A percentile compares a stretch with the other conserved stretches of the same genome.
These are phyloP conservation scores for Anisodus acutangulus DNA, from an alignment of 257 asterid species.

Conservation along the genomic window DNA sequence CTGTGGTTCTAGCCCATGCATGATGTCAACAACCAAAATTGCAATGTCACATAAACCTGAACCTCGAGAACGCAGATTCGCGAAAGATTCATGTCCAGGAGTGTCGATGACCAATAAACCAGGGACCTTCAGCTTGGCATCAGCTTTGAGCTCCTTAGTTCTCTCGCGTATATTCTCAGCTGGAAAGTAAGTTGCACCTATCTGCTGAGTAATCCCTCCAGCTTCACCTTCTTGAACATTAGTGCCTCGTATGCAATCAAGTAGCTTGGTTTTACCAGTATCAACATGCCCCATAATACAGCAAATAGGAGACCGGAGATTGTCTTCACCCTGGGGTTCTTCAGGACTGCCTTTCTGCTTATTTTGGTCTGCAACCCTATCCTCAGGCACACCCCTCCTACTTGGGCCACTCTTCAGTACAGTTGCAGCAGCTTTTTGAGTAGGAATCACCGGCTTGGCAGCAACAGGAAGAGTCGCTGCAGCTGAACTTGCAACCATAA, in stretches of 20 bases:
- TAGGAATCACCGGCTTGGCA: slow-evolving; percentile 38
- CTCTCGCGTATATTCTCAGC: slow-evolving; percentile 95
- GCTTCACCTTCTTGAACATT: slow-evolving; percentile 99
- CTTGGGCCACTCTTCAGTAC: slow-evolving; percentile 43
- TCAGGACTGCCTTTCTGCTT: not conserved
- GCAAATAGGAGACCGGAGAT: slow-evolving; percentile 92
- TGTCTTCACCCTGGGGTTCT: slow-evolving; percentile 49
- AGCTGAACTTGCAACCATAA: slow-evolving; percentile 46
- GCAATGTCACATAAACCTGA: slow-evolving; percentile 98
- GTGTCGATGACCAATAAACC: slow-evolving; percentile 96
- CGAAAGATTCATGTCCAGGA: slow-evolving; percentile 97
- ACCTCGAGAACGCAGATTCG: slow-evolving; percentile 91
- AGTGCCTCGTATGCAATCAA: slow-evolving; percentile 96
- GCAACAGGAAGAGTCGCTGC: slow-evolving; percentile 45
- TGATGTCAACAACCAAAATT: slow-evolving; percentile 91
- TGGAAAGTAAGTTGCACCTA: slow-evolving; percentile 98
- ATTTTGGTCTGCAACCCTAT: slow-evolving; percentile 37
- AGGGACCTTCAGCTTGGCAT: slow-evolving; percentile 92
- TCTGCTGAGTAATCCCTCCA: slow-evolving; percentile 98
- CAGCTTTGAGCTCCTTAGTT: slow-evolving; percentile 93
- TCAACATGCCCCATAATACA: slow-evolving; percentile 99
- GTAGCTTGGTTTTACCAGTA: slow-evolving; percentile 96
- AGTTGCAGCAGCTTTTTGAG: slow-evolving; percentile 37
- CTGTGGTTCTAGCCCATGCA: slow-evolving; percentile 99
- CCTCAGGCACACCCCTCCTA: slow-evolving; percentile 40